Evolutionary conservation across 805 yeast species (phyloP).

Genomic region (Candida saitoana): DNA sequence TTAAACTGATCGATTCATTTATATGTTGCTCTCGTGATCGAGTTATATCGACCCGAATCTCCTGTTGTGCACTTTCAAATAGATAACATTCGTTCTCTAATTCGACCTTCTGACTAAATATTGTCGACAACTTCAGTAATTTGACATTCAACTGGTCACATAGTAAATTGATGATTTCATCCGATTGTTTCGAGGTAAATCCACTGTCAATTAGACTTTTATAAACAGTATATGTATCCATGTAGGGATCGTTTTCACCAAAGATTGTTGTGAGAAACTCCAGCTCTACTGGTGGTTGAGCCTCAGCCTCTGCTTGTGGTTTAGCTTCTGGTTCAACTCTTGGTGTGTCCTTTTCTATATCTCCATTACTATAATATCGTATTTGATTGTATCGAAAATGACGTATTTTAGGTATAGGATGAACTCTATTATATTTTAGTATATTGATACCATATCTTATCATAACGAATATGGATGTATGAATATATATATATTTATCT

Average conservation of each 20-base stretch:
- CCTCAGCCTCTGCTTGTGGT: background rate
- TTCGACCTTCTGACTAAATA: conserved; percentile 56
- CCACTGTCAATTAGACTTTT: conserved; percentile 52
- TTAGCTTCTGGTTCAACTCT: conserved; percentile 1
- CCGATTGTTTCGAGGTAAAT: conserved; percentile 59
- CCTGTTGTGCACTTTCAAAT: conserved; percentile 90
- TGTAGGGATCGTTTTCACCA: conserved; percentile 40
- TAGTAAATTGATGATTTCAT: conserved; percentile 49
- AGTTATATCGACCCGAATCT: conserved; percentile 72
- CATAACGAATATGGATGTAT: too few relatives aligned
- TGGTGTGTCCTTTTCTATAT: conserved; percentile 2
- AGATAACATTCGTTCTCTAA: conserved; percentile 83
- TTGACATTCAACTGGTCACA: conserved; percentile 40
- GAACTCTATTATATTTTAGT: background rate
- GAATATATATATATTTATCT: conserved; percentile 1
- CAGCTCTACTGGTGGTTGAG: background rate
- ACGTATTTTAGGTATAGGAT: background rate
- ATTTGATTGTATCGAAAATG: background rate
- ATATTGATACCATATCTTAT: conserved; percentile 4
- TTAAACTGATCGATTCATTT: conserved; percentile 60
- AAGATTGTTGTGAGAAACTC: conserved; percentile 54
- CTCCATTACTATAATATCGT: background rate
- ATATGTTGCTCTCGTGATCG: conserved; percentile 67
- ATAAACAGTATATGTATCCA: conserved; percentile 50
- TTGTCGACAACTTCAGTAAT: conserved; percentile 39